phyloP scores from a whole-genome alignment of 768 basidiomycete genomes.

The Tephrocybe sp. region DNA sequence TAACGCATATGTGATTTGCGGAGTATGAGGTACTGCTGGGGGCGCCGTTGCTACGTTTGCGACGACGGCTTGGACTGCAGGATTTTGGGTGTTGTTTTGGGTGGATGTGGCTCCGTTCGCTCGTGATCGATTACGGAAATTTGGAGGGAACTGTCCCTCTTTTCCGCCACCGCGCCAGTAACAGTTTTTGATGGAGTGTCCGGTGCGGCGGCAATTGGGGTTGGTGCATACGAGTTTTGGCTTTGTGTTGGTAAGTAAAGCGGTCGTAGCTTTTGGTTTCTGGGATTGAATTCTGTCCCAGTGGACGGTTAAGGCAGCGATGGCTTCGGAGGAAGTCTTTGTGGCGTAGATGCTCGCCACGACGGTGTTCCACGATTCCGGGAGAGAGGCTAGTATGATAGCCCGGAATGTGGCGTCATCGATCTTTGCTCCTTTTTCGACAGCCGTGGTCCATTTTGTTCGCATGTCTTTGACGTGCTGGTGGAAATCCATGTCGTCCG shows the following conservation, averaged over 20 bases:
- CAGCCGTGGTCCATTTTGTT: conserved; percentile 15
- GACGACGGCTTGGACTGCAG: too few species aligned
- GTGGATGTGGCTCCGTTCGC: background rate
- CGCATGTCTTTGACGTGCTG: conserved; percentile 16
- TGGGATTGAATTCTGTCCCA: background rate
- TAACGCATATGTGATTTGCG: too few species aligned
- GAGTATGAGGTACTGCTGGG: too few species aligned
- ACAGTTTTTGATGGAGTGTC: conserved; percentile 26
- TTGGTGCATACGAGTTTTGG: conserved; percentile 12
- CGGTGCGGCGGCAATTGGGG: conserved; percentile 20
- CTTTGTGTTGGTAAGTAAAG: background rate
- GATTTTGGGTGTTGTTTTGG: background rate
- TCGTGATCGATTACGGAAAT: conserved; percentile 15
- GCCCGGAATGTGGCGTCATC: conserved; percentile 13
- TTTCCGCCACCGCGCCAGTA: conserved; percentile 33
- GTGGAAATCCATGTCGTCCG: conserved; percentile 10
- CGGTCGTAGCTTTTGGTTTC: background rate
- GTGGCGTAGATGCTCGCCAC: conserved; percentile 3
- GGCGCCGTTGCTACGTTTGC: too few species aligned
- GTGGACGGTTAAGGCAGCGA: conserved; percentile 1
- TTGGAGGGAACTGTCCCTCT: conserved; percentile 30
- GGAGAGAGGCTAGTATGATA: conserved; percentile 17
- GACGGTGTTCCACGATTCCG: conserved; percentile 16
- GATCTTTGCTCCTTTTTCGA: conserved; percentile 17
- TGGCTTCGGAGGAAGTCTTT: conserved; percentile 5